phyloP scores from a whole-genome alignment of 108 stramenopile genomes.

The Cyclostephanos invisitatus region DNA sequence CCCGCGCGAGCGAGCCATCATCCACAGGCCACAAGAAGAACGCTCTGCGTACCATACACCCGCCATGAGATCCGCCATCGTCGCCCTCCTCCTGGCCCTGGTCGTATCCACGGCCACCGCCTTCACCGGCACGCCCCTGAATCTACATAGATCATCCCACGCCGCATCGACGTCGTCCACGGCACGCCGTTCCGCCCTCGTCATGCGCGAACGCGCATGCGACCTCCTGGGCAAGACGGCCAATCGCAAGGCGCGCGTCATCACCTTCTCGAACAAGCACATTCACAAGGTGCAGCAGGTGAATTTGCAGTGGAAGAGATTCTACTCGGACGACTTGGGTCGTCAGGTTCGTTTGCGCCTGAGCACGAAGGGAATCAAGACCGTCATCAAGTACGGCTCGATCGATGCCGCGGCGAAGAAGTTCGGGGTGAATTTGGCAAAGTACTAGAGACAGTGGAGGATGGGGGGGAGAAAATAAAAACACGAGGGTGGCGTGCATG shows the following conservation, averaged over 20 bases:
- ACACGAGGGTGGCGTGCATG: too few relatives aligned
- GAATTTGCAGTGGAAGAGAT: conserved; percentile 90
- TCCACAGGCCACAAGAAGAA: not conserved
- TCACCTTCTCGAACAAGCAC: conserved; percentile 93
- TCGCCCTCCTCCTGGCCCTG: conserved; percentile 58
- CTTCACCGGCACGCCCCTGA: conserved; percentile 67
- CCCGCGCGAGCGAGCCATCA: not conserved
- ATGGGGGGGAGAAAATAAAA: conserved; percentile 32
- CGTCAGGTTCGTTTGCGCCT: conserved; percentile 84
- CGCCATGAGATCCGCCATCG: conserved; percentile 59
- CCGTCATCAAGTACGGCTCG: conserved; percentile 92
- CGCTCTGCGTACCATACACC: not conserved
- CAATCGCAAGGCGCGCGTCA: conserved; percentile 93
- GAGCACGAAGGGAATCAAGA: conserved; percentile 95
- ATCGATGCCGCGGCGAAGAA: conserved; percentile 93
- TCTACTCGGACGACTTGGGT: conserved; percentile 84
- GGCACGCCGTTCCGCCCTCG: conserved; percentile 44
- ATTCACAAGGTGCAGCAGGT: conserved; percentile 93
- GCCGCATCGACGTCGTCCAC: conserved; percentile 6
- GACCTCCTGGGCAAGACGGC: conserved; percentile 90
- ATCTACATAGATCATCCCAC: conserved; percentile 17
- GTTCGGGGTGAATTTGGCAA: conserved; percentile 84
- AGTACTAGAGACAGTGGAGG: too few relatives aligned
- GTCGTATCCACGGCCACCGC: conserved; percentile 53
- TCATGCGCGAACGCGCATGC: conserved; percentile 85